Base-by-base conservation (phyloP, 257 asterid species). In the Solanum boliviense region DNA sequence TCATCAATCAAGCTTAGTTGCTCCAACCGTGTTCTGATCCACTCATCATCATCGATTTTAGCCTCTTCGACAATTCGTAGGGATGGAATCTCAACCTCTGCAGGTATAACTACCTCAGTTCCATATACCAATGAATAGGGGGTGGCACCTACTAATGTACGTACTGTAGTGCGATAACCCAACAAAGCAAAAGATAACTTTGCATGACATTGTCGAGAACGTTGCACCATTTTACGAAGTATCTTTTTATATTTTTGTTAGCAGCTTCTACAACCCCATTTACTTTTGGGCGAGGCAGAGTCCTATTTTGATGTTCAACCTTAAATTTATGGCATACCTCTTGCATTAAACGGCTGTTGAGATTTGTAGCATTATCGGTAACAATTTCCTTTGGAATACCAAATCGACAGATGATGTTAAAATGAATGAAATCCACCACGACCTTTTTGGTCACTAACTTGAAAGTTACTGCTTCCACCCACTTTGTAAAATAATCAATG, bases 221-320 rank as follows among this genome's bases (percentile, higher is more conserved):
- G 1, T 56, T 56, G 65, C 13, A 21, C 13, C 5, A 60, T 8
- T 4, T 60, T 60, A 23, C 1, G 3, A 23, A 60, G 27, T 8
- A 8, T 60, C 13, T 21, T 60, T 58, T 60, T 60, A 21, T 60
- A 21, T 9, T 60, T 9, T 60, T 21, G 15, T 58, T 60, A 60
- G 27, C 13, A 60, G 13, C 27, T 60, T 60, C 12, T 60, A 21
- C 6, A 8, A 2, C 5, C 27, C 67, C 2, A 21, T 58, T 58
- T 8, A 0, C 25, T 21, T 20, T 58, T 20, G 67, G 67, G 27
- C 2, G 0, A 20, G 2, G 1, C 2, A 2, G 27, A 8, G 12
- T 21, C 2, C 5, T 7, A 58, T 58, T 58, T 58, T 0, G 25
- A 58, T 58, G 27, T 21, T 58, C 27, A 20, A 58, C 4, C 67